Evolutionary conservation across 2,329 filamentous ascomycete species (phyloP), one percentile per base, ranked within the genome.

Genomic region (Tolypocladium capitatum): DNA sequence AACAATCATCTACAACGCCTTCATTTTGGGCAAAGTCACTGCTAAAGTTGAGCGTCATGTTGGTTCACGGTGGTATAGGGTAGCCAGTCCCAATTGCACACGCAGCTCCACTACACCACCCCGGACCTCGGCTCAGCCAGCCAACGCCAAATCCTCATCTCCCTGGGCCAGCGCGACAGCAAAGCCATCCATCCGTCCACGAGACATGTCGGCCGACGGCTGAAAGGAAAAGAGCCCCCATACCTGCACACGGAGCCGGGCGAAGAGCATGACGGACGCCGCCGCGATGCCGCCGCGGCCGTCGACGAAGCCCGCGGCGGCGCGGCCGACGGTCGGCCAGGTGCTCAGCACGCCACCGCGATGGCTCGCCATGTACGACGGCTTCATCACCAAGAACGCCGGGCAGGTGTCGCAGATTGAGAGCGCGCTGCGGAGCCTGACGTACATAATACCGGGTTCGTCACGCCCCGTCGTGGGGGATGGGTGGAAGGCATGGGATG

Each of bases 401-500:
- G 84, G 88, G 60, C 88, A 94, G 50, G 89, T 98, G 46, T 87
- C 88, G 45, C 90, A 95, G 70, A 91, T 98, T 53, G 92, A 98
- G 71, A 94, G 87, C 53, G 88, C 89, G 14, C 71, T 98, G 60
- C 81, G 92, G 35, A 95, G 89, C 28, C 70, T 98, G 54, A 96
- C 91, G 43, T 98, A 98, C 64, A 89, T 98, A 55, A 92, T 97
- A 45, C 92, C 91, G 49, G 90, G 85, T 81, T 16, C 34, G 40
- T 41, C 20, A 2, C 28, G 21, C 3, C 13, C n/a, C 34, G 11
- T n/a, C 24, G 6, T 27, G 27, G 27, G 27, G 27, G 27, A 27
- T 2, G 27, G 6, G 27, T 27, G 18, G 34, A 21, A 21, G 2
- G 34, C 1, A 1, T n/a, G 21, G 5, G 28, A 27, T 33, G 42